Evolutionary conservation across 768 basidiomycete genomes (phyloP).

Genomic region (Boletus rubroflammeus): DNA sequence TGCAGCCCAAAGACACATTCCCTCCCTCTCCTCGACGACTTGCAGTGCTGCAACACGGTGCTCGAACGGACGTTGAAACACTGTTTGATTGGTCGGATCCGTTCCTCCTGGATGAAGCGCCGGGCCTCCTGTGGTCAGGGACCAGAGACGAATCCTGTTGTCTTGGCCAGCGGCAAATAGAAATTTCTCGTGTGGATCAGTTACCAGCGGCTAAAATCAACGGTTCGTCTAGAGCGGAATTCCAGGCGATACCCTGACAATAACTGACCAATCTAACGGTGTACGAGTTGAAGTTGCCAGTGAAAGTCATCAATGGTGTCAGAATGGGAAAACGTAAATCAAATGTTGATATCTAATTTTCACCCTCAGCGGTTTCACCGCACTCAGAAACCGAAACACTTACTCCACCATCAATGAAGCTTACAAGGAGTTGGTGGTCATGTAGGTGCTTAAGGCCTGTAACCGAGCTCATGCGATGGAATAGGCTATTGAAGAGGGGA

Average conservation of each 20-base stretch:
- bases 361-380: background rate
- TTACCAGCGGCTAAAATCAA: conserved; percentile 50
- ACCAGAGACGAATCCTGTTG: conserved; percentile 63
- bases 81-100: conserved; percentile 10
- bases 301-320: conserved; percentile 45
- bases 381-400: conserved; percentile 17
- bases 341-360: conserved; percentile 51
- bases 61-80: conserved; percentile 36
- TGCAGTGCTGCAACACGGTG: conserved; percentile 46
- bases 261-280: conserved; percentile 48
- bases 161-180: conserved; percentile 73
- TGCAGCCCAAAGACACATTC: conserved; percentile 51
- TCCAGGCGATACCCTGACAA: background rate
- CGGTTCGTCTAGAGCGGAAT: conserved; percentile 1
- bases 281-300: conserved; percentile 58
- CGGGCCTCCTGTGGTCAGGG: conserved; percentile 48
- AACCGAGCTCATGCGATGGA: conserved; percentile 42
- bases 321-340: conserved; percentile 56
- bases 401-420: conserved; percentile 61
- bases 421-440: conserved; percentile 51
- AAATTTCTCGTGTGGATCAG: conserved; percentile 54
- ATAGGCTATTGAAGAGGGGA: conserved; percentile 39
- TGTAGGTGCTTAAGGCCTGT: conserved; percentile 48
- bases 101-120: conserved; percentile 18
- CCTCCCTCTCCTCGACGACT: conserved; percentile 40